Base-by-base conservation (phyloP, 306 rosid species). In the Corylus avellana region DNA sequence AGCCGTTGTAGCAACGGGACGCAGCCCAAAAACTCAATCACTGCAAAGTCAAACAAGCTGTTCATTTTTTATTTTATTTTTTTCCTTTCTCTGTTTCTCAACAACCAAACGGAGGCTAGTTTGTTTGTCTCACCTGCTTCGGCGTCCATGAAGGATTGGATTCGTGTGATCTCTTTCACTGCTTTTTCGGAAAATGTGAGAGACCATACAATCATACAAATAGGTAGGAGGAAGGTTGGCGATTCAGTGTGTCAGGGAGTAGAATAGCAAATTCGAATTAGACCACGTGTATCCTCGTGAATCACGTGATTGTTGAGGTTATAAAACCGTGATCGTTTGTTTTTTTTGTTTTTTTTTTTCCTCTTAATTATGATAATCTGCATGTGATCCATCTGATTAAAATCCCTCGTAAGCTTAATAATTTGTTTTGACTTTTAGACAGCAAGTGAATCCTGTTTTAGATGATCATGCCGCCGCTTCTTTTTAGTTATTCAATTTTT, bases 1-100 rank as follows among this genome's bases (percentile, higher is more conserved):
- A 95, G 93, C 80, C 88, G 87, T 90, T 91, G 98, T 2, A 91
- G 88, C 80, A 95, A 80, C 47, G 97, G 94, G 89, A 95, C 96
- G 58, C 85, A 78, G 27, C 92, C 91, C 39, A 95, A 87, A 51
- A 91, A 95, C 90, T 95, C 98, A 12, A 84, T 81, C 75, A 95
- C 98, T 95, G 89, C 80, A 88, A 83, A 76, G 75, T 51, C 50
- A 72, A 71, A 67, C 77, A 62, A 8, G 12, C 9, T 5, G n/a
- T 53, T 53, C 7, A 3, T 2, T 37, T 37, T 0, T 22, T 22
- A 22, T 7, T 2, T 18, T 8, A n/a, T n/a, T 18, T 18, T 7
- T 22, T 18, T 18, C 2, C 47, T 13, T 1, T 5, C 11, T 7
- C 47, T 16, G 17, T 16, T 37, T 66, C 10, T 18, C 0, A 32